phyloP scores from a whole-genome alignment of 768 basidiomycete species.

The Tephrocybe rancida region DNA sequence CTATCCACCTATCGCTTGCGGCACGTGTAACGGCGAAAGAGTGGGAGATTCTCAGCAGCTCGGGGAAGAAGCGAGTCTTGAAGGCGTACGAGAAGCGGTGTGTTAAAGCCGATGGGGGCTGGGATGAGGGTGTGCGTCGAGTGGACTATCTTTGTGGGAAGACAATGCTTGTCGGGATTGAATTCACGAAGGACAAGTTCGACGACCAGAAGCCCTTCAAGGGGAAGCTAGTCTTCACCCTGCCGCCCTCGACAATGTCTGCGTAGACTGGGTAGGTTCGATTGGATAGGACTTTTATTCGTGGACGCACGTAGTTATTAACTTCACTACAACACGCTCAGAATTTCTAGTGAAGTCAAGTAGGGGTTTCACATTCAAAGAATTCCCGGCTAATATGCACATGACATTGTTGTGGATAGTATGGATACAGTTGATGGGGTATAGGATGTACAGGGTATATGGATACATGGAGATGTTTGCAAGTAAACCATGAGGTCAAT shows the following conservation, averaged over 20 bases:
- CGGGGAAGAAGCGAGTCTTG: conserved; percentile 56
- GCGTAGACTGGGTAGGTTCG: background rate
- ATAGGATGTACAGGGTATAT: conserved; percentile 9
- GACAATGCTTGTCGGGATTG: conserved; percentile 61
- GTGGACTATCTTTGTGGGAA: conserved; percentile 69
- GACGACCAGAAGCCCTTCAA: conserved; percentile 23
- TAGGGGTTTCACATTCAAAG: too few species aligned
- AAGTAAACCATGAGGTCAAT: too few species aligned
- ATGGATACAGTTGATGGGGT: conserved; percentile 3
- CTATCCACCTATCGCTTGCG: conserved; percentile 58
- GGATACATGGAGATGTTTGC: background rate
- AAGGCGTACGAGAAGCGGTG: conserved; percentile 67
- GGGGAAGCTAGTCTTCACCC: conserved; percentile 50
- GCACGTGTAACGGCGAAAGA: conserved; percentile 62
- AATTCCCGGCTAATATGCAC: too few species aligned
- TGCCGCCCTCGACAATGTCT: background rate
- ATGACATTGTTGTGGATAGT: conserved; percentile 4
- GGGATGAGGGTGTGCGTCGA: conserved; percentile 69
- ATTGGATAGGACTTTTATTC: background rate
- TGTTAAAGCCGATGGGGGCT: conserved; percentile 59
- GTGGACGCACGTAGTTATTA: background rate
- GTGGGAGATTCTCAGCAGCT: conserved; percentile 62
- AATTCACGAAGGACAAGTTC: conserved; percentile 46
- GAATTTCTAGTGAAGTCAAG: too few species aligned
- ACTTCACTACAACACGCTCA: background rate